Evolutionary conservation across 169 alveolate genomes (phyloP).

Genomic region (Amoebophrya sp.): DNA sequence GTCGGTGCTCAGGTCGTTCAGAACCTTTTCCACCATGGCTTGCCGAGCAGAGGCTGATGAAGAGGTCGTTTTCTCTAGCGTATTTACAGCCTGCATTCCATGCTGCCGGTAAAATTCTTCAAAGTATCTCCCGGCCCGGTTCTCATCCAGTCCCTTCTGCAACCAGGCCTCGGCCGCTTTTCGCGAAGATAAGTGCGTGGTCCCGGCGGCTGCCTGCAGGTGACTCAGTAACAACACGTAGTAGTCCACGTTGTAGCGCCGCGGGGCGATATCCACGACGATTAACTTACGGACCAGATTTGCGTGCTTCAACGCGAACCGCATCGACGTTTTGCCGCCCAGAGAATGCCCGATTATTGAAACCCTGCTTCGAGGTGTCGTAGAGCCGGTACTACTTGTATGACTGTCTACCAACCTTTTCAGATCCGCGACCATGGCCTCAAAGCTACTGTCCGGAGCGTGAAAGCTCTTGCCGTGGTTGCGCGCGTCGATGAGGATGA

Average conservation of each 20-base stretch:
- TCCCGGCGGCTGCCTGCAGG: not conserved
- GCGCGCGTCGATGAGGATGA: not conserved
- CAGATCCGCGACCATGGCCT: not conserved
- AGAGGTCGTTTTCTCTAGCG: not conserved
- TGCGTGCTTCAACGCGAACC: not conserved
- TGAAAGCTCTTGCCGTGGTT: slow-evolving; percentile 14
- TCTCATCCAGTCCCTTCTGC: too few species aligned
- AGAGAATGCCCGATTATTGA: not conserved
- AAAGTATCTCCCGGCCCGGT: too few species aligned
- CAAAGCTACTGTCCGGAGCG: not conserved
- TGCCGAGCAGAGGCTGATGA: not conserved
- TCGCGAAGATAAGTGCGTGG: too few species aligned
- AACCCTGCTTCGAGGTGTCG: not conserved
- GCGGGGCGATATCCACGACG: slow-evolving; percentile 5
- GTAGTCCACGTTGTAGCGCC: not conserved
- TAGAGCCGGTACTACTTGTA: not conserved
- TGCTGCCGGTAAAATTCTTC: too few species aligned
- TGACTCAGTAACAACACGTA: not conserved
- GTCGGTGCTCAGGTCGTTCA: not conserved
- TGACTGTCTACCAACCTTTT: not conserved
- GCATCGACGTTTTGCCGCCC: not conserved
- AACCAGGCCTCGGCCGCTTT: too few species aligned
- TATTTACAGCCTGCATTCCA: too few species aligned
- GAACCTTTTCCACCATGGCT: not conserved
- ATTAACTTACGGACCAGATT: not conserved